These are phyloP conservation scores for Nemania abortiva DNA, from an alignment of 2,329 filamentous ascomycete species.

Conservation along the genomic window DNA sequence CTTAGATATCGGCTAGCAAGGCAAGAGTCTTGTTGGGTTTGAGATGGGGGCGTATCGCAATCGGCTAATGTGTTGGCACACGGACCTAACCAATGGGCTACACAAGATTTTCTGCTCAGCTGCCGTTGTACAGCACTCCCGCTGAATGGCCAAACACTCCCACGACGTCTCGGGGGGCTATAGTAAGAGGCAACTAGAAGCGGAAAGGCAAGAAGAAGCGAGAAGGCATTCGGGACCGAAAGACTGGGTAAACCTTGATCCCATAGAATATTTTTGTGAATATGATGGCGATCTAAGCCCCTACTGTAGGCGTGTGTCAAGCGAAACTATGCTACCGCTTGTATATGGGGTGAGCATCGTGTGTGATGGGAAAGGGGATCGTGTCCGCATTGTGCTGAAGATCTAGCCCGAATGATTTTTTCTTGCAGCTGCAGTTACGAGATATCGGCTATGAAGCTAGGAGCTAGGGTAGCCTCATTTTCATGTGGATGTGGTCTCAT, in stretches of 20 bases:
- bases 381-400: background rate
- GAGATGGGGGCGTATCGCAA: background rate
- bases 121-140: too few species aligned
- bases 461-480: background rate
- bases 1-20: background rate
- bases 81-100: too few species aligned
- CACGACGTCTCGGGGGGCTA: too few species aligned
- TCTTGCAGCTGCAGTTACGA: slow-evolving; percentile 1
- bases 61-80: background rate
- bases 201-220: too few species aligned
- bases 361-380: background rate
- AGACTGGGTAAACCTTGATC: too few species aligned
- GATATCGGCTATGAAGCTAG: background rate
- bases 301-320: background rate
- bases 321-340: background rate
- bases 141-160: too few species aligned
- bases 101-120: too few species aligned
- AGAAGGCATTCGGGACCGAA: too few species aligned
- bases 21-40: background rate
- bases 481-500: slow-evolving; percentile 2
- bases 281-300: too few species aligned
- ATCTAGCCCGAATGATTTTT: background rate
- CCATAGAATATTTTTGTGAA: too few species aligned
- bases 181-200: too few species aligned
- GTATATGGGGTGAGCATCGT: background rate